Conservation (phyloP, 768 basidiomycete genomes). For the Paxillus involutus region DNA sequence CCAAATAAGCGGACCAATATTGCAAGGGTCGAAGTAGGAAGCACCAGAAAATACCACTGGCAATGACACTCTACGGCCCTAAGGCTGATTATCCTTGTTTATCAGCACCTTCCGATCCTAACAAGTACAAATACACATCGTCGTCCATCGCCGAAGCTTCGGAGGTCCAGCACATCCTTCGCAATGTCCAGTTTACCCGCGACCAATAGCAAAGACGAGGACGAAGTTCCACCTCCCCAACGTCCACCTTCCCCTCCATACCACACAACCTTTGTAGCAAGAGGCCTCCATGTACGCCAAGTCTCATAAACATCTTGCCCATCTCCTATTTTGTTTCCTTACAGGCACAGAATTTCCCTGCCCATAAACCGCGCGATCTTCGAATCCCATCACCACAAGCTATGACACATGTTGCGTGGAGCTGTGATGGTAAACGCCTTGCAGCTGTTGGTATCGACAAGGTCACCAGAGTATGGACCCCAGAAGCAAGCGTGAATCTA, state of each 20-base stretch:
- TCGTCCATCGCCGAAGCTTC: background rate
- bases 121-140: slow-evolving; percentile 22
- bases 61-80: no score
- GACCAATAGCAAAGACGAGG: slow-evolving; percentile 46
- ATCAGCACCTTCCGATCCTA: slow-evolving; percentile 16
- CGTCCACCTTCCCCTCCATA: slow-evolving; percentile 71
- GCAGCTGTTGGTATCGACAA: slow-evolving; percentile 85
- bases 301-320: slow-evolving; percentile 8
- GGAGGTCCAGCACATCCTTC: background rate
- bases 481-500: slow-evolving; percentile 69
- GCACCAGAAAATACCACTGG: no score
- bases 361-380: slow-evolving; percentile 76
- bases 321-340: slow-evolving; percentile 11
- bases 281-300: slow-evolving; percentile 67
- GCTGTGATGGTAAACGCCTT: slow-evolving; percentile 77
- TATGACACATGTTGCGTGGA: slow-evolving; percentile 83
- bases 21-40: no score
- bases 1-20: no score
- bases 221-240: slow-evolving; percentile 55
- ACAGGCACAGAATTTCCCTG: slow-evolving; percentile 77
- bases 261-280: slow-evolving; percentile 66
- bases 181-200: slow-evolving; percentile 25
- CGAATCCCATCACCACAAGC: slow-evolving; percentile 60
- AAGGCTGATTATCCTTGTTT: slow-evolving; percentile 3
- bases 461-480: slow-evolving; percentile 70